Base-by-base conservation (phyloP, 805 yeast species). In the Candida broadrunensis region DNA sequence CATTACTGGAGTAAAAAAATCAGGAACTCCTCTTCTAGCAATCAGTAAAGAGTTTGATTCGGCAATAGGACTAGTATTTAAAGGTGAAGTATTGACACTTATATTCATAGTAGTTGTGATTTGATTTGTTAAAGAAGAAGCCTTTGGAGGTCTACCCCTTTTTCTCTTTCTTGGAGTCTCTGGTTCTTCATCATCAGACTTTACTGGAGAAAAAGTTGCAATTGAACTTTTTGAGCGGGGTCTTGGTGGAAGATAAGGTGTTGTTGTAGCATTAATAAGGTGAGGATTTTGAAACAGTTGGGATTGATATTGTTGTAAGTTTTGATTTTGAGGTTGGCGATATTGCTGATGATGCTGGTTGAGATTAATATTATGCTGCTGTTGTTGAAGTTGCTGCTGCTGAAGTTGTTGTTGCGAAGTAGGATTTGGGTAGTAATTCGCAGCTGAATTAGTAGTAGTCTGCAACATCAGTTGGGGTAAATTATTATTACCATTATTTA, bases 71-170 rank as follows among this genome's bases (percentile, higher is more conserved):
- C 58, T 53, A 38, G 54, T 51, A 23, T 55, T 50, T 38, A 59
- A 49, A 5, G 73, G 70, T 11, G 65, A 58, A 2, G 73, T 63
- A 36, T 67, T 64, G 44, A 70, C 61, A 41, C 58, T 61, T 51
- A 70, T 67, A 48, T 70, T 70, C 48, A 68, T 52, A 8, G 73
- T 65, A 36, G 67, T 60, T 34, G 71, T 65, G 43, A 65, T 66
- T 43, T 63, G 62, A 45, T 59, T 64, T 30, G 61, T 50, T 20
- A 65, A 54, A 16, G 66, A 60, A n/a, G 59, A 50, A 2, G 69
- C 61, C 53, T 70, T 70, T 27, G 75, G 74, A 7, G 75, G 75
- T 49, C 75, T 58, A n/a, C 75, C 75, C 47, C 75, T 52, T 48
- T 65, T 70, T 37, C 63, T 52, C 46, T 67, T 70, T 14, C 59